A percentile compares a stretch with the other conserved stretches of the same genome.
Conservation (phyloP, 108 stramenopile species). For the Cyclotella cryptica region DNA sequence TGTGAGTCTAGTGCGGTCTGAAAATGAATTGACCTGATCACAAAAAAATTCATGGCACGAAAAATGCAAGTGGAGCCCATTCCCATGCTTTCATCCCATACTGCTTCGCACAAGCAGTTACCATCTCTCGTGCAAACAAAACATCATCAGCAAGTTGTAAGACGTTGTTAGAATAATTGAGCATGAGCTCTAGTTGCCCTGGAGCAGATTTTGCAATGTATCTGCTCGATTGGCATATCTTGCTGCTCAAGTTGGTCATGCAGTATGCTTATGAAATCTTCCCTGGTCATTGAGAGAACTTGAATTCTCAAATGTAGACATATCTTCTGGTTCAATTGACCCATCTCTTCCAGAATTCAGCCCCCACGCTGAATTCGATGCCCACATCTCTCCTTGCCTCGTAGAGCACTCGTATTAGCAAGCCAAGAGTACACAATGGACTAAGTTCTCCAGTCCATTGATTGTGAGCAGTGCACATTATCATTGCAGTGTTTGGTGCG, state of each 20-base stretch:
- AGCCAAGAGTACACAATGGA: conserved; percentile 68
- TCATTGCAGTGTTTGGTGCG: conserved; percentile 70
- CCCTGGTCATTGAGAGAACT: conserved; percentile 77
- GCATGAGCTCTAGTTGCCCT: too few relatives aligned
- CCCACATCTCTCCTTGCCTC: too few relatives aligned
- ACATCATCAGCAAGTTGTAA: too few relatives aligned
- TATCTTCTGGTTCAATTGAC: conserved; percentile 54
- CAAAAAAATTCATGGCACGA: conserved; percentile 53
- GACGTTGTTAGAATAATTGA: too few relatives aligned
- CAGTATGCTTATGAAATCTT: conserved; percentile 68
- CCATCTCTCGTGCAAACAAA: conserved; percentile 84
- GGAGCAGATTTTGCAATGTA: conserved; percentile 81
- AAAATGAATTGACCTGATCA: too few relatives aligned
- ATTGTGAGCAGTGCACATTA: conserved; percentile 70
- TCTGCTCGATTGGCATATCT: too few relatives aligned
- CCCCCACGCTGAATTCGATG: too few relatives aligned
- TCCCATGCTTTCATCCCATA: too few relatives aligned
- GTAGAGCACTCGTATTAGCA: conserved; percentile 62
- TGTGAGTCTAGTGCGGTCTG: too few relatives aligned
- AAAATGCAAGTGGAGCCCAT: too few relatives aligned
- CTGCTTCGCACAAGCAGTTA: conserved; percentile 62
- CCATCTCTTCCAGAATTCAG: conserved; percentile 47
- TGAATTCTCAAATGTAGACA: conserved; percentile 66
- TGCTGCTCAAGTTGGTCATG: conserved; percentile 68
- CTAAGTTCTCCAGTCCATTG: conserved; percentile 56